phyloP scores from a whole-genome alignment of 345 rosid genomes.

The Psidium friedrichsthalianum region DNA sequence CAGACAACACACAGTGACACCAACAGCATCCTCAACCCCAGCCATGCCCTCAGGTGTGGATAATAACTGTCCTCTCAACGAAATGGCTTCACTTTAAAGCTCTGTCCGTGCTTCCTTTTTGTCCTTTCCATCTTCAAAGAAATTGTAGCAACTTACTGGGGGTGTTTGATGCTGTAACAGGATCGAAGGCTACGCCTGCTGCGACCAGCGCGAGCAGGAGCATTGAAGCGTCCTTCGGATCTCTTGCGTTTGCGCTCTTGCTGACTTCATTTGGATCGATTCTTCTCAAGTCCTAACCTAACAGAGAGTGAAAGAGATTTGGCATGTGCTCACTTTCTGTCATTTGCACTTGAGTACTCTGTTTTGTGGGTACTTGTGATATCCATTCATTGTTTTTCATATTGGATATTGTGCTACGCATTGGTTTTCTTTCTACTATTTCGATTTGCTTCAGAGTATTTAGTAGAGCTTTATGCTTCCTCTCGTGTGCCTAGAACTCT shows the following conservation, averaged over 20 bases:
- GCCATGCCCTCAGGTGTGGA: constrained; percentile 13
- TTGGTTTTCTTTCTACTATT: neutral
- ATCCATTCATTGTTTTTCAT: neutral
- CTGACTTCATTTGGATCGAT: neutral
- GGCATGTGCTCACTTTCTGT: neutral
- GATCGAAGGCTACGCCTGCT: neutral
- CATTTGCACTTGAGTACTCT: neutral
- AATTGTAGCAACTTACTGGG: neutral
- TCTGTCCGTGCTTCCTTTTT: neutral
- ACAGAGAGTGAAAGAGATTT: neutral
- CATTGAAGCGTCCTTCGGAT: neutral
- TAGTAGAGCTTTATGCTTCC: neutral
- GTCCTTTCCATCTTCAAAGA: neutral
- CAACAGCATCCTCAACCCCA: constrained; percentile 9
- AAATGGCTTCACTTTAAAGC: neutral
- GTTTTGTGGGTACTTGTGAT: neutral
- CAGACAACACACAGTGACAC: constrained; percentile 3
- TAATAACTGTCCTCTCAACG: neutral
- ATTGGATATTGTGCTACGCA: neutral
- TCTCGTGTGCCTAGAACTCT: neutral
- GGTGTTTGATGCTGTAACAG: neutral
- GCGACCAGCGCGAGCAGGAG: neutral
- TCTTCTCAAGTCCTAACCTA: neutral
- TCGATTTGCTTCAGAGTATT: neutral
- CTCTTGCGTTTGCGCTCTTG: neutral